Percentiles rank a stretch among this genome's conserved stretches.
These are phyloP conservation scores for Diaporthe longicolla DNA, from an alignment of 2,329 filamentous ascomycete genomes.

Conservation along the genomic window DNA sequence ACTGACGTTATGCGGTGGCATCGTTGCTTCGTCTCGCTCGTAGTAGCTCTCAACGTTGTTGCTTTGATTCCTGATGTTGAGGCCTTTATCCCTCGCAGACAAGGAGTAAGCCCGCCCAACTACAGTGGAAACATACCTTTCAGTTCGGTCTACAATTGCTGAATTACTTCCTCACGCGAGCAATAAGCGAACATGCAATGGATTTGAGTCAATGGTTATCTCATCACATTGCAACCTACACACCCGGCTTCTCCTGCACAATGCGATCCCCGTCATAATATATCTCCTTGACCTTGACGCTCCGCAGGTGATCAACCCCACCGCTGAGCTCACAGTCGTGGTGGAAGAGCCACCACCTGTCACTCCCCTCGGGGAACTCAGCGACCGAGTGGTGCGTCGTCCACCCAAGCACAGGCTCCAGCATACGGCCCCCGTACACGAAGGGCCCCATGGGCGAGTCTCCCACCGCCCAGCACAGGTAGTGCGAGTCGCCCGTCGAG, in stretches of 20 bases:
- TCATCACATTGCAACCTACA: not conserved
- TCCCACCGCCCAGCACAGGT: slow-evolving; percentile 77
- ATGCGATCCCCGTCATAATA: slow-evolving; percentile 78
- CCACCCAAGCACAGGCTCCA: slow-evolving; percentile 85
- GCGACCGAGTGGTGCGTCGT: slow-evolving; percentile 86
- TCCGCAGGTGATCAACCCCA: slow-evolving; percentile 79
- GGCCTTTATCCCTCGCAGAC: no score
- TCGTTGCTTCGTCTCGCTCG: no score
- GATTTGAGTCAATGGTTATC: not conserved
- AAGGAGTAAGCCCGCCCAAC: no score
- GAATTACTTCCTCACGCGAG: not conserved
- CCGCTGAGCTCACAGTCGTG: slow-evolving; percentile 79
- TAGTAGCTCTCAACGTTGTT: no score
- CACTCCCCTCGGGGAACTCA: slow-evolving; percentile 70
- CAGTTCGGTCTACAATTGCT: not conserved
- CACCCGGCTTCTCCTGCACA: slow-evolving; percentile 55
- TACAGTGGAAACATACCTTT: not conserved
- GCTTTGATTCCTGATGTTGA: no score
- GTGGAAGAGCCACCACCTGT: slow-evolving; percentile 81
- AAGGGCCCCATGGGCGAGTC: slow-evolving; percentile 79
- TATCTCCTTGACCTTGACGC: slow-evolving; percentile 82
- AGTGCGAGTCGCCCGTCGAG: slow-evolving; percentile 84
- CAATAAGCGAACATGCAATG: not conserved
- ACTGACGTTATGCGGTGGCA: slow-evolving; percentile 57
- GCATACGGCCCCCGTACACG: slow-evolving; percentile 77